Evolutionary conservation across 2,329 filamentous ascomycete genomes (phyloP), one percentile per base, ranked within the genome.

Genomic region (Ramularia endophylla): DNA sequence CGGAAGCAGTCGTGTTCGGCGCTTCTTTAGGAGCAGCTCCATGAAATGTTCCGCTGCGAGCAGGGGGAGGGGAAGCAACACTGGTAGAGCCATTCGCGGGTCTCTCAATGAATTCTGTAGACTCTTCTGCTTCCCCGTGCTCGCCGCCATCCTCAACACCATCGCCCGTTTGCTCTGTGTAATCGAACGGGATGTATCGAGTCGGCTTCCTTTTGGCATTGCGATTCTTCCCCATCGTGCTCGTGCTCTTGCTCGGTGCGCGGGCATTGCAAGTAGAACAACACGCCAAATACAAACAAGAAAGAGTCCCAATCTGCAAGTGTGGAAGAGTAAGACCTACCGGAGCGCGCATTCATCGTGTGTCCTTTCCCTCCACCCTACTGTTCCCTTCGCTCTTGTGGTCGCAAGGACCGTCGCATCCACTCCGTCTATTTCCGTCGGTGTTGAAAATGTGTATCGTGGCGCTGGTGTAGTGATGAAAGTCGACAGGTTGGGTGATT

Each of bases 271-370:
- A n/a, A 18, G 20, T 7, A 11, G 9, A 19, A 4, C 18, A n/a
- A 6, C 11, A 11, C 20, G 16, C 32, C 6, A 12, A 34, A 13
- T 19, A 20, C 17, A 13, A n/a, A 12, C 7, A 12, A 19, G 3
- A 20, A 20, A 34, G 6, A 20, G 16, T 6, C 13, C 5, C 31
- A 12, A 18, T 18, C 8, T 33, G 8, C 7, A 22, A 17, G 4
- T 16, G 8, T 15, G 15, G 11, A 8, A 9, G 27, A 13, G 30
- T 8, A 15, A 15, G 13, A 38, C 41, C 18, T 38, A 43, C 41
- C 41, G 31, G 35, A 27, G 17, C 35, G 35, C n/a, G 35, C 16
- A 27, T 43, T 43, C 41, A 43, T 43, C 16, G 28, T 35, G 30
- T 22, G n/a, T 19, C 17, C 36, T 28, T 35, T 36, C 39, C 32